Base-by-base conservation (phyloP, 1,284 basidiomycete genomes). In the Sporisorium scitamineum region DNA sequence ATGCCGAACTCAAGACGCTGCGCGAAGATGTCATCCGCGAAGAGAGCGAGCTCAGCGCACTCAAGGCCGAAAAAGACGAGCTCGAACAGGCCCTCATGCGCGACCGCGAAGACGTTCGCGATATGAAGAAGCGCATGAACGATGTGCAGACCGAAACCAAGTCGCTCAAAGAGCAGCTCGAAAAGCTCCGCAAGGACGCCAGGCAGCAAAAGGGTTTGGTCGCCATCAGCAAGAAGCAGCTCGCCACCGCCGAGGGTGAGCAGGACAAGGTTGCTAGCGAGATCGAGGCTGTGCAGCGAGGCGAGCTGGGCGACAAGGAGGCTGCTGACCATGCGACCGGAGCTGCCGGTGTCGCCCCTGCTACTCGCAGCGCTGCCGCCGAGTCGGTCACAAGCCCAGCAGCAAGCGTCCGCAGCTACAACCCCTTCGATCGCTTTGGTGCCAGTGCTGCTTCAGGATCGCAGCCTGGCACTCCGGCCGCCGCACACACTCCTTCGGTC, bases 161-260 rank as follows among this genome's bases (percentile, higher is more conserved):
- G 50, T 85, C 87, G 9, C 85, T 93, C 61, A 95, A 93, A 86
- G 88, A 87, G 10, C 90, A 93, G 74, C 87, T 95, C 45, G 97
- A 98, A 85, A 95, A 94, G 87, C 86, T 91, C 52, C 94, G 91
- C 87, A 97, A 95, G 87, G 95, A 98, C 54, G 93, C 93, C 0
- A 92, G 97, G 84, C 94, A 97, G 85, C 95, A 98, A 86, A 97
- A 95, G 86, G 97, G 96, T 14, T 88, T 97, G 63, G 89, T 95
- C 16, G 94, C 95, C 4, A 97, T 99, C 84, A 92, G 93, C 10
- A 92, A 92, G 88, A 99, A 99, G 87, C 97, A 99, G 87, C 88
- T 99, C 24, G 90, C 89, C 16, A 91, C 92, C 0, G 92, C 93
- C 54, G 95, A 98, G 86, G 88, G 88, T 0, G 92, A 94, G 76